Evolutionary conservation across 768 basidiomycete genomes (phyloP).

Genomic region (Lyophyllum semitale): DNA sequence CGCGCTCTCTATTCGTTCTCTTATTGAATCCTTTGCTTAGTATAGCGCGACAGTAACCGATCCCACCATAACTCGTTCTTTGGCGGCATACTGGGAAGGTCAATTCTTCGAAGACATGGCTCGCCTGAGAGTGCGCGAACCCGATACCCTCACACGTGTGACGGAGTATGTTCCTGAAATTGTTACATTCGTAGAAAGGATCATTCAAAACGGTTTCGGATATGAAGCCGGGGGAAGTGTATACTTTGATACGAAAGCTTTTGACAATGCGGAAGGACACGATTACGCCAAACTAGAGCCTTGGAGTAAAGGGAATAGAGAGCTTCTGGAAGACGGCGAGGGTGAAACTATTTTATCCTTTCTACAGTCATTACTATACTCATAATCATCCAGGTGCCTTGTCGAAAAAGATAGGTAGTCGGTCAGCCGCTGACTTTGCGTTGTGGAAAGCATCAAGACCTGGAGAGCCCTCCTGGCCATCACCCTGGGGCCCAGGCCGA

Average conservation of each 20-base stretch:
- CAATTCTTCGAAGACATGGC: slow-evolving; percentile 93
- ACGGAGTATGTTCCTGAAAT: slow-evolving; percentile 98
- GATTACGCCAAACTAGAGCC: slow-evolving; percentile 94
- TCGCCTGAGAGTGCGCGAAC: slow-evolving; percentile 81
- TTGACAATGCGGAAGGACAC: slow-evolving; percentile 77
- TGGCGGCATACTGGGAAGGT: slow-evolving; percentile 87
- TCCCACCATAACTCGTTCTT: slow-evolving; percentile 78
- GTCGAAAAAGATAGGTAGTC: slow-evolving; percentile 57
- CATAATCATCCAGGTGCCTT: slow-evolving; percentile 32
- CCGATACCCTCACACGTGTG: slow-evolving; percentile 91
- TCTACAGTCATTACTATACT: not conserved
- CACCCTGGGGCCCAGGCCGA: slow-evolving; percentile 93
- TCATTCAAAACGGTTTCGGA: slow-evolving; percentile 85
- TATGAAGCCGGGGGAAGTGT: slow-evolving; percentile 74
- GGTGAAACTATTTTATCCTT: slow-evolving; percentile 44
- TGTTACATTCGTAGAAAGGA: slow-evolving; percentile 81
- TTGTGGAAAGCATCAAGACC: slow-evolving; percentile 97
- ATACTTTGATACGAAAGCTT: slow-evolving; percentile 87
- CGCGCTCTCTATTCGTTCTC: not conserved
- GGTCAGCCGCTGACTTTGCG: slow-evolving; percentile 91
- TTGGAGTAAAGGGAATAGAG: slow-evolving; percentile 92
- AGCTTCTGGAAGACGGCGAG: slow-evolving; percentile 90
- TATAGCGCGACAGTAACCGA: slow-evolving; percentile 81
- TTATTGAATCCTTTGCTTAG: slow-evolving; percentile 38
- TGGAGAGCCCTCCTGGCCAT: slow-evolving; percentile 96